phyloP scores from a whole-genome alignment of 2,329 filamentous ascomycete genomes.

The Rutstroemia sp. region DNA sequence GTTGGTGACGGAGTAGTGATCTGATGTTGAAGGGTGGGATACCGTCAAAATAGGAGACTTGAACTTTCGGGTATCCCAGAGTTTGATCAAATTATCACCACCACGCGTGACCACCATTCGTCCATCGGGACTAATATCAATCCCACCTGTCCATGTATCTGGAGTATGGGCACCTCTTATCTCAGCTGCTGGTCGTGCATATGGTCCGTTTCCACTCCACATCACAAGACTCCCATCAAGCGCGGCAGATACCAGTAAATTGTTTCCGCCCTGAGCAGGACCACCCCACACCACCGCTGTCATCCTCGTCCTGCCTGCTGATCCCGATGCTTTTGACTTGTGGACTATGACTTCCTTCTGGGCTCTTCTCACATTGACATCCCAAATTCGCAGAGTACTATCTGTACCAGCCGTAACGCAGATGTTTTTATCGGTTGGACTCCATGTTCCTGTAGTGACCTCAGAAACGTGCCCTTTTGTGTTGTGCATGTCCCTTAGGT shows the following conservation, averaged over 20 bases:
- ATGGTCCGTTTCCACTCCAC: constrained; percentile 87
- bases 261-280: constrained; percentile 67
- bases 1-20: constrained; percentile 75
- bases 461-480: constrained; percentile 96
- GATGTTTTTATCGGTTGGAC: constrained; percentile 74
- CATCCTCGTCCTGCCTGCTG: constrained; percentile 87
- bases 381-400: constrained; percentile 94
- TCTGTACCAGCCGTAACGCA: constrained; percentile 91
- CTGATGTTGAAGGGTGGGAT: constrained; percentile 72
- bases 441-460: constrained; percentile 83
- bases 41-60: constrained; percentile 79
- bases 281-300: constrained; percentile 84
- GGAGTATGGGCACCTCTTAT: constrained; percentile 74
- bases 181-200: constrained; percentile 72
- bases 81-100: constrained; percentile 85
- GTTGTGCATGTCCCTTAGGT: constrained; percentile 92
- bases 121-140: constrained; percentile 87
- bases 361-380: constrained; percentile 80
- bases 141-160: constrained; percentile 83
- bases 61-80: constrained; percentile 97
- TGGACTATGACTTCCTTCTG: constrained; percentile 95
- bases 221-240: constrained; percentile 86
- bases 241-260: constrained; percentile 72
- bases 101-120: constrained; percentile 85
- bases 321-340: constrained; percentile 84